Percentiles rank a stretch among this genome's conserved stretches.
Conservation (phyloP, 257 asterid genomes). For the Penstemon davidsonii region DNA sequence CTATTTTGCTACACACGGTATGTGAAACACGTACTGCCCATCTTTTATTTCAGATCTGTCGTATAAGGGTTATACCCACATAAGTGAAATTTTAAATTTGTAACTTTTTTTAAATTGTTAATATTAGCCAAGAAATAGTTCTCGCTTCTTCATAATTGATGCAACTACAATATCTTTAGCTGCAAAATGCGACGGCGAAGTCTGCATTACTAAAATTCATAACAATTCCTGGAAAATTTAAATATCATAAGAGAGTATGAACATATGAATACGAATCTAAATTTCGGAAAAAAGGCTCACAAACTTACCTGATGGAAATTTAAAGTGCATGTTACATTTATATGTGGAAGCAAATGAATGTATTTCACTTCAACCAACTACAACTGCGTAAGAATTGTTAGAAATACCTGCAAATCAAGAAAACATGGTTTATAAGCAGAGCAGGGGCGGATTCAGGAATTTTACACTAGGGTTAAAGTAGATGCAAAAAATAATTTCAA, state of each 20-base stretch:
- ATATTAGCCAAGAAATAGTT: constrained; percentile 24
- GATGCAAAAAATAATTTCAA: too few relatives aligned
- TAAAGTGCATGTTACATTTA: constrained; percentile 74
- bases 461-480: too few relatives aligned
- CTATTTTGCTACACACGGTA: constrained; percentile 72
- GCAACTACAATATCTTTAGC: constrained; percentile 64
- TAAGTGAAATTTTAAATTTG: constrained; percentile 20
- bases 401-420: constrained; percentile 64
- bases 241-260: not conserved
- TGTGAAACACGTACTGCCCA: constrained; percentile 84
- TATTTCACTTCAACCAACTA: constrained; percentile 87
- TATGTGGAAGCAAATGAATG: constrained; percentile 76
- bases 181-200: constrained; percentile 74
- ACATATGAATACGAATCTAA: not conserved
- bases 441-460: too few relatives aligned
- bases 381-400: constrained; percentile 87
- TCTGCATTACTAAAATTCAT: constrained; percentile 51
- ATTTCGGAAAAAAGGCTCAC: constrained; percentile 14
- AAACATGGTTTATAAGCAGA: constrained; percentile 10
- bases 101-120: constrained; percentile 18
- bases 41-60: constrained; percentile 85
- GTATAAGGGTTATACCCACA: constrained; percentile 22
- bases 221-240: constrained; percentile 26
- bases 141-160: constrained; percentile 79
- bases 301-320: constrained; percentile 83